phyloP scores from a whole-genome alignment of 495 filamentous ascomycete genomes.

The Aspergillus baeticus region DNA sequence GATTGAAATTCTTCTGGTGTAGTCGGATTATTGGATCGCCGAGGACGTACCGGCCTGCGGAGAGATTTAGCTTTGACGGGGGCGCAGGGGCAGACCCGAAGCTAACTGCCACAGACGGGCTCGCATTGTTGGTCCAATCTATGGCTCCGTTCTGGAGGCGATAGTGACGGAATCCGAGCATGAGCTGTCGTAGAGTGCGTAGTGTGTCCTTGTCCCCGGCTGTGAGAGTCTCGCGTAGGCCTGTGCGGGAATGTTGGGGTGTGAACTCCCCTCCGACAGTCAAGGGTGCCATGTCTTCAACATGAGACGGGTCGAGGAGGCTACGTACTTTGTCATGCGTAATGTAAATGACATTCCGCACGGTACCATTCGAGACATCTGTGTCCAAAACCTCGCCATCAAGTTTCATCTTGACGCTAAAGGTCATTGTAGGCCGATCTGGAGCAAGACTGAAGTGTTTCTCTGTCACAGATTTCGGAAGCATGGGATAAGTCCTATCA shows the following conservation, averaged over 20 bases:
- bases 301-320: constrained; percentile 40
- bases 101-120: constrained; percentile 34
- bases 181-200: constrained; percentile 39
- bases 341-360: constrained; percentile 71
- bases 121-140: constrained; percentile 24
- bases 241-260: constrained; percentile 1
- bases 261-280: constrained; percentile 42
- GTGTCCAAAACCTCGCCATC: constrained; percentile 67
- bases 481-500: constrained; percentile 71
- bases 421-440: constrained; percentile 71
- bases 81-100: constrained; percentile 21
- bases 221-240: constrained; percentile 24
- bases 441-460: constrained; percentile 67
- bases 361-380: constrained; percentile 67
- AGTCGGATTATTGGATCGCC: constrained; percentile 57
- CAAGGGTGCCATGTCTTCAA: constrained; percentile 13
- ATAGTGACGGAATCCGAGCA: constrained; percentile 37
- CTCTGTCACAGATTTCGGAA: constrained; percentile 57
- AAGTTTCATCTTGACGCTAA: constrained; percentile 69
- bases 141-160: constrained; percentile 43
- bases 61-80: constrained; percentile 30
- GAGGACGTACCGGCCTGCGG: constrained; percentile 34
- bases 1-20: constrained; percentile 25
- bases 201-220: constrained; percentile 41
- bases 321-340: constrained; percentile 58